A percentile compares a stretch with the other conserved stretches of the same genome.
Conservation (phyloP, 1,284 basidiomycete species). For the Ceratobasidium sp. region DNA sequence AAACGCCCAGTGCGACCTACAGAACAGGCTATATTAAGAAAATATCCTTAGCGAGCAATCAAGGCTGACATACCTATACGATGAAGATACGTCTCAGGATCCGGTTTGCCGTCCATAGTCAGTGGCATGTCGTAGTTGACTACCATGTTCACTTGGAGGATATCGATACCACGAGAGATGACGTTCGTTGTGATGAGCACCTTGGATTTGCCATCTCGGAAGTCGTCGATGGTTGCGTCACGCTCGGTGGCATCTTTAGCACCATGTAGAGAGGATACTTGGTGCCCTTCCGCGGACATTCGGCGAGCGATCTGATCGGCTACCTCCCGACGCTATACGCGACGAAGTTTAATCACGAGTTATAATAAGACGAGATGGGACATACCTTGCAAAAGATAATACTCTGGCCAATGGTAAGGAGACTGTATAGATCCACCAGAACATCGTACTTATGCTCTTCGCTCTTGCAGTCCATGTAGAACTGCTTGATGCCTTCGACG, state of each 20-base stretch:
- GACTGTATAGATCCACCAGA: conserved; percentile 88
- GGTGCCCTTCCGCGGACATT: conserved; percentile 94
- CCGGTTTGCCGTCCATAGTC: conserved; percentile 71
- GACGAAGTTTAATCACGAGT: not conserved
- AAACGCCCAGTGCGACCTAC: conserved; percentile 94
- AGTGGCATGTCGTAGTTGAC: conserved; percentile 98
- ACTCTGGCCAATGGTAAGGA: conserved; percentile 95
- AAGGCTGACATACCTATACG: conserved; percentile 80
- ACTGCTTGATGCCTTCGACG: conserved; percentile 95
- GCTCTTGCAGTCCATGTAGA: conserved; percentile 94
- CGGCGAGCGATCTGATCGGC: conserved; percentile 92
- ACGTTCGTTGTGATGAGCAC: conserved; percentile 99
- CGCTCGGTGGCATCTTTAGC: conserved; percentile 90
- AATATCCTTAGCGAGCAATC: not conserved
- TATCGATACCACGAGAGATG: conserved; percentile 97
- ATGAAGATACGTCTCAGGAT: conserved; percentile 98
- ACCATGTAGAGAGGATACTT: conserved; percentile 95
- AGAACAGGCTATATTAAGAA: conserved; percentile 8
- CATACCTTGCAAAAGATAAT: conserved; percentile 94
- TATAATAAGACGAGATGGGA: conserved; percentile 40
- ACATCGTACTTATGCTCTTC: conserved; percentile 97
- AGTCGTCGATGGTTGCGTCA: conserved; percentile 92
- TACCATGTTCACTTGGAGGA: conserved; percentile 98
- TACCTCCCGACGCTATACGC: conserved; percentile 79
- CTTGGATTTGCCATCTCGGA: conserved; percentile 96